Evolutionary conservation across 1,284 basidiomycete genomes (phyloP).

Genomic region (Rhizoctonia solani): DNA sequence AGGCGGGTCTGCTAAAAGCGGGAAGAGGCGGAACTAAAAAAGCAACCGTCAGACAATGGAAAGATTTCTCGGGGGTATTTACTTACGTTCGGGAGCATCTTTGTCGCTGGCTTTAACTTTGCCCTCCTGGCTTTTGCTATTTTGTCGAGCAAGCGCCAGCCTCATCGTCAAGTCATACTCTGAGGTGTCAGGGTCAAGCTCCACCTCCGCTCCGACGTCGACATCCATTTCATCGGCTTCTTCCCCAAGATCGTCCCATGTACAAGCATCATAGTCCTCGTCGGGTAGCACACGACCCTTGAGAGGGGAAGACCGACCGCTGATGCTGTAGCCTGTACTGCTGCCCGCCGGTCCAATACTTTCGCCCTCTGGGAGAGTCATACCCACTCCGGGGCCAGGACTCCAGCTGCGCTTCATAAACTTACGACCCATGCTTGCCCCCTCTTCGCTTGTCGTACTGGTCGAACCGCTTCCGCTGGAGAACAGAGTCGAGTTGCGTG

Average conservation of each 20-base stretch:
- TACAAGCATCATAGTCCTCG: conserved; percentile 22
- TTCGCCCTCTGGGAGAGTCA: conserved; percentile 3
- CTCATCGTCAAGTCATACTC: conserved; percentile 74
- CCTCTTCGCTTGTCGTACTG: conserved; percentile 14
- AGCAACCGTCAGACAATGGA: neutral
- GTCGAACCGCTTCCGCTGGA: conserved; percentile 29
- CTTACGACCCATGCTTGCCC: conserved; percentile 21
- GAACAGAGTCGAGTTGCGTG: conserved; percentile 30
- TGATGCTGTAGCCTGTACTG: neutral
- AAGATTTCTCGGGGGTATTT: neutral
- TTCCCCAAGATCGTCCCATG: conserved; percentile 46
- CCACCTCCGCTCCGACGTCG: conserved; percentile 49
- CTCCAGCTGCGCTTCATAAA: conserved; percentile 32
- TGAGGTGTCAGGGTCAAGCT: conserved; percentile 48
- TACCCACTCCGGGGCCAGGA: conserved; percentile 18
- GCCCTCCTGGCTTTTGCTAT: conserved; percentile 71
- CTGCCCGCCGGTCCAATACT: neutral
- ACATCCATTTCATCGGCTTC: conserved; percentile 44
- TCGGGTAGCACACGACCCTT: conserved; percentile 31
- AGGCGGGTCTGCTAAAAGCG: conserved; percentile 27
- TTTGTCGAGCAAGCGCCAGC: conserved; percentile 75
- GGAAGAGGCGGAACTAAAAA: conserved; percentile 15
- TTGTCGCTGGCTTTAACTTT: neutral
- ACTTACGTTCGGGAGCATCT: conserved; percentile 48
- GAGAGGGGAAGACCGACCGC: conserved; percentile 22